Evolutionary conservation across 169 alveolate genomes (phyloP).

Genomic region (Plasmodium adleri): DNA sequence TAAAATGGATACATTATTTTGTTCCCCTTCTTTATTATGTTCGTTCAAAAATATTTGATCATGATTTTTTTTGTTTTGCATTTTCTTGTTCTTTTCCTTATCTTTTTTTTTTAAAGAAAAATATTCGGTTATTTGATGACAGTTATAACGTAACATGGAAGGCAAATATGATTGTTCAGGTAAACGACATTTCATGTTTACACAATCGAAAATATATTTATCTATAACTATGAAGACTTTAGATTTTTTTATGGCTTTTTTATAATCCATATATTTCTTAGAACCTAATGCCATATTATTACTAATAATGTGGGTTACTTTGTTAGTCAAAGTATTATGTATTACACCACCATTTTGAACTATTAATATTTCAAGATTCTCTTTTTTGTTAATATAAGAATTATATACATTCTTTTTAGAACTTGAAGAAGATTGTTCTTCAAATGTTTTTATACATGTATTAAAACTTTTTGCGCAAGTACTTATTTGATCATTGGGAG

Average conservation of each 20-base stretch:
- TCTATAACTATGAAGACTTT: conserved; percentile 62
- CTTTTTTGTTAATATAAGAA: conserved; percentile 66
- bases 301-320: conserved; percentile 71
- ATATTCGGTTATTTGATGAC: conserved; percentile 48
- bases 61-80: not conserved
- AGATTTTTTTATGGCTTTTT: conserved; percentile 38
- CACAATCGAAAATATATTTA: conserved; percentile 62
- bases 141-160: conserved; percentile 24
- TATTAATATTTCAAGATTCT: conserved; percentile 63
- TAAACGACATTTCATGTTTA: conserved; percentile 12
- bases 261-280: conserved; percentile 60
- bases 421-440: not conserved
- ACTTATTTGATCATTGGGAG: not conserved
- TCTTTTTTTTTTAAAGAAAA: conserved; percentile 33
- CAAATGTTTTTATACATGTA: conserved; percentile 12
- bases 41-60: not conserved
- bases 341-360: conserved; percentile 64
- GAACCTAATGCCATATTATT: conserved; percentile 73
- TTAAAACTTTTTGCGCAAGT: conserved; percentile 11
- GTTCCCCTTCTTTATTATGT: not conserved
- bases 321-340: conserved; percentile 58
- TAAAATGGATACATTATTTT: not conserved
- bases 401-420: conserved; percentile 8
- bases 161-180: conserved; percentile 66
- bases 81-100: not conserved